These are phyloP conservation scores for Nasturtium officinale DNA, from an alignment of 345 rosid species.

Conservation along the genomic window DNA sequence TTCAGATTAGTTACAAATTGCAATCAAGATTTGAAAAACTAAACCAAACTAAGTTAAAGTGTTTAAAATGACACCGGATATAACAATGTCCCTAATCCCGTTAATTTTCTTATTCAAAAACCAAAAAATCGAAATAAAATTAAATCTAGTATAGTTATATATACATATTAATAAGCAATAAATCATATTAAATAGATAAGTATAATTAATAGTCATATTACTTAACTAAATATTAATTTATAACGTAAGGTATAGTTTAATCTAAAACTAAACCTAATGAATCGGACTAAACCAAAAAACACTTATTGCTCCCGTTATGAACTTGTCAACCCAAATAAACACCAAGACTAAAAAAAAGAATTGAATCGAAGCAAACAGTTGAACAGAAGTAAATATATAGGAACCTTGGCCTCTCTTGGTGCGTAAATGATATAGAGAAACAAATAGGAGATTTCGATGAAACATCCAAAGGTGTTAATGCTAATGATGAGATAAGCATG, in stretches of 20 bases:
- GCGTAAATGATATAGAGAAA: conserved; percentile 57
- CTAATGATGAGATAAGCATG: conserved; percentile 56
- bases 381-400: neutral
- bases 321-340: neutral
- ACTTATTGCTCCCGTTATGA: neutral
- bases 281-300: neutral
- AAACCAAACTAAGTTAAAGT: neutral
- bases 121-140: neutral
- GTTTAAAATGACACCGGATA: neutral
- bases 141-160: neutral
- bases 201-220: neutral
- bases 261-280: neutral
- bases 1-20: neutral
- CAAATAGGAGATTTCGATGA: conserved; percentile 58
- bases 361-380: neutral
- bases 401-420: conserved; percentile 61
- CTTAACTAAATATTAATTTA: too few relatives aligned
- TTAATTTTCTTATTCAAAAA: neutral
- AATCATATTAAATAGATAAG: neutral
- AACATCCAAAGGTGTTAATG: conserved; percentile 66
- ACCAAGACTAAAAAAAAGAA: neutral
- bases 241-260: neutral
- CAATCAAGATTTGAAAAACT: neutral
- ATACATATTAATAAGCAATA: too few relatives aligned
- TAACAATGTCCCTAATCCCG: neutral